Percentiles rank a stretch among this genome's conserved stretches.
Evolutionary conservation across 768 basidiomycete species (phyloP).

Genomic region (Macrolepiota albuminosa): DNA sequence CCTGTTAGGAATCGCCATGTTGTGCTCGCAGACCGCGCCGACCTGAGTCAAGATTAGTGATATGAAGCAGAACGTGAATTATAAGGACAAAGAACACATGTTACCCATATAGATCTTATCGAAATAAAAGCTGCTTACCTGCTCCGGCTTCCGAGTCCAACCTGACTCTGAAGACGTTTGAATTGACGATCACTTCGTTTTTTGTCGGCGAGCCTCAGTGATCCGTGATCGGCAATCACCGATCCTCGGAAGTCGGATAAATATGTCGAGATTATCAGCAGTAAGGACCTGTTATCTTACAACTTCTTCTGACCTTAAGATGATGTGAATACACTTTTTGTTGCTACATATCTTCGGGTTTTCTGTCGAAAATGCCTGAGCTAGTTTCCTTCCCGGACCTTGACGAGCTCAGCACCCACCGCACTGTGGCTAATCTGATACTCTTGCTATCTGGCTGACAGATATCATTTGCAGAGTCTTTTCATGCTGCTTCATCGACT

Average conservation of each 20-base stretch:
- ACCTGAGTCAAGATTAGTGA: not conserved
- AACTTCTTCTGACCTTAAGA: too few relatives aligned
- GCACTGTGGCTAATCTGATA: not conserved
- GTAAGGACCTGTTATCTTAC: too few relatives aligned
- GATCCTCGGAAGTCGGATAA: not conserved
- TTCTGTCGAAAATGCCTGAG: not conserved
- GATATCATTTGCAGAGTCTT: not conserved
- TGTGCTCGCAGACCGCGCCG: not conserved
- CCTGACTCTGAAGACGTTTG: not conserved
- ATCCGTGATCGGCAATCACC: constrained; percentile 1
- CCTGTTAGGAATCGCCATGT: constrained; percentile 10
- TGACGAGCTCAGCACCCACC: not conserved
- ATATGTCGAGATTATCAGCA: too few relatives aligned
- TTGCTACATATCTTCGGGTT: not conserved
- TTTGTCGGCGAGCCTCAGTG: not conserved
- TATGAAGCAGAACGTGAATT: not conserved
- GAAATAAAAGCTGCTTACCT: not conserved
- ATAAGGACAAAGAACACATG: not conserved
- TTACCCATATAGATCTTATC: not conserved
- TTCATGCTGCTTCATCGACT: not conserved
- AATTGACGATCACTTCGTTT: not conserved
- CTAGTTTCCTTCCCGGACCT: not conserved
- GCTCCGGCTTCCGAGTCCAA: not conserved
- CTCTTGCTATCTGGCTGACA: not conserved
- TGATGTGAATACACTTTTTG: not conserved